phyloP scores from a whole-genome alignment of 305 asterid genomes.

The Fraxinus sp. region DNA sequence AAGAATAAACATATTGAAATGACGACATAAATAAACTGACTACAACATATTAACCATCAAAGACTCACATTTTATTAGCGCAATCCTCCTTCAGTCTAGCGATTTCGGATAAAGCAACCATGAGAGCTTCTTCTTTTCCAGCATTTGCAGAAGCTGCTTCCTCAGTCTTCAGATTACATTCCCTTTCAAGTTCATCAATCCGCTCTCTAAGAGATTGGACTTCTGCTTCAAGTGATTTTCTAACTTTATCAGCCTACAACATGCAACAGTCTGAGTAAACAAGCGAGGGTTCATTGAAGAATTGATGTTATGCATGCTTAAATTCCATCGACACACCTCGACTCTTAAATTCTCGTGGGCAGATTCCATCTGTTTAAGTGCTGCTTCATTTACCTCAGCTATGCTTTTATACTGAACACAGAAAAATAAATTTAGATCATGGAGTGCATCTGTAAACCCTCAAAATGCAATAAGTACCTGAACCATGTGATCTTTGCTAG shows the following conservation, averaged over 20 bases:
- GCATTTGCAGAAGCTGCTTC: conserved; percentile 69
- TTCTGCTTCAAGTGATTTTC: conserved; percentile 72
- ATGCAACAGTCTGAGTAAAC: background rate
- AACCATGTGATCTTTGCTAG: conserved; percentile 74
- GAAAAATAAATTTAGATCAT: conserved; percentile 30
- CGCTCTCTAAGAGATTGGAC: conserved; percentile 50
- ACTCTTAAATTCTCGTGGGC: conserved; percentile 56
- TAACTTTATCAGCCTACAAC: conserved; percentile 54
- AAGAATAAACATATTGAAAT: background rate
- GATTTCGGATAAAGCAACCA: conserved; percentile 61
- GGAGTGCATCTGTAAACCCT: background rate
- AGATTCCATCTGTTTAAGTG: conserved; percentile 69
- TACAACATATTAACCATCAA: background rate
- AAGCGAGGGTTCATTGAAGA: conserved; percentile 12
- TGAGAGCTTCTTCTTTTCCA: conserved; percentile 76
- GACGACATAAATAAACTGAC: background rate
- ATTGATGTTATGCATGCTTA: background rate
- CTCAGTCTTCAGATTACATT: conserved; percentile 54
- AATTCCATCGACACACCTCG: conserved; percentile 46
- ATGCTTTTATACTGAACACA: conserved; percentile 75
- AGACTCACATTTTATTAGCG: conserved; percentile 58
- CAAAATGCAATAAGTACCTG: conserved; percentile 46
- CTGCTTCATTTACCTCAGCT: conserved; percentile 81
- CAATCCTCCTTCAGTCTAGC: conserved; percentile 62
- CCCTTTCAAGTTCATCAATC: conserved; percentile 62